Evolutionary conservation across 176 grass and related monocot species (phyloP), one percentile per base, ranked within the genome.

Genomic region (Chloris gayana): DNA sequence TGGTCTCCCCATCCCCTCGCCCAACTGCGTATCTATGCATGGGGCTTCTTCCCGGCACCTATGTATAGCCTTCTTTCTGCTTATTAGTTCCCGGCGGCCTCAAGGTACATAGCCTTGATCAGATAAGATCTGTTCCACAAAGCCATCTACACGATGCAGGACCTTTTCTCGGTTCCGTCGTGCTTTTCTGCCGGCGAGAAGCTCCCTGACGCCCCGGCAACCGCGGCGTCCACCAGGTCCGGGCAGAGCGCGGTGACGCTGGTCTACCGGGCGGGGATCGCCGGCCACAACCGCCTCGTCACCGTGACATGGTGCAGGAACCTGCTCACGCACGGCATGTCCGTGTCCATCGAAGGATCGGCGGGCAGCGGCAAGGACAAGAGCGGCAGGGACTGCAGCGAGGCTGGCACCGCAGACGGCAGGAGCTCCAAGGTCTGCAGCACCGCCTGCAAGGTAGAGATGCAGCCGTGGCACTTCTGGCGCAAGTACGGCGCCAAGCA

Each of bases 391-490:
- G 72, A 83, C 8, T 83, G 67, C 67, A 38, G 67, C 81, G 77
- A 54, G n/a, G 47, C 68, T 7, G 27, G 12, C 12, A 37, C 6
- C 9, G 38, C 4, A 46, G 68, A 1, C 65, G 37, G 32, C 14
- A 49, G 11, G 19, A 44, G 58, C 21, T 6, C 21, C 64, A 83
- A 76, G 74, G 68, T 53, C 81, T 80, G 76, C 49, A 61, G 77
- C 49, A 62, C 51, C 38, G 80, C 77, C 2, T 98, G 92, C 88
- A 98, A 94, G 82, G 92, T 98, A 69, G 90, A 98, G 85, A 89
- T 98, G 87, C 76, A 87, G 81, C 90, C 95, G 17, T 98, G 95
- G 95, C 86, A 92, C 70, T 94, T 94, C 81, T 98, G 89, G 89
- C 89, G 92, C 29, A 92, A 88, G 84, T 83, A 98, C 25, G 95